Conservation (phyloP, 352 stramenopile species). For the Halophytophthora batemanensis region DNA sequence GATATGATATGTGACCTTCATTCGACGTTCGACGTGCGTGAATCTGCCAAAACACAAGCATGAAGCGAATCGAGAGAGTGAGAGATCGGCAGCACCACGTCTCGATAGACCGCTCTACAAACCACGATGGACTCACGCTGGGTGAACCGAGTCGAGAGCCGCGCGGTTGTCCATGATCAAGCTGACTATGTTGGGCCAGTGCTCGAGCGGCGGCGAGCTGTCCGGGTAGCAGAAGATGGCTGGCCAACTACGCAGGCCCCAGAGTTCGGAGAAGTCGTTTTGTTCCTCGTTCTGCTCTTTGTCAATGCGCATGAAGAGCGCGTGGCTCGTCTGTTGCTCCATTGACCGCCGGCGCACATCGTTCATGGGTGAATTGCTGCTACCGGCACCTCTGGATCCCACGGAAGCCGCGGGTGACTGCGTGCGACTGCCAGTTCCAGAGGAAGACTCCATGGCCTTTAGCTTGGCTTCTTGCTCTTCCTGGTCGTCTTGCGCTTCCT, state of each 20-base stretch:
- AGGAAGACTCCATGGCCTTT: slow-evolving; percentile 12
- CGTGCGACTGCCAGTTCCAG: slow-evolving; percentile 20
- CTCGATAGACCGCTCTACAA: not conserved
- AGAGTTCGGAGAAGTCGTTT: slow-evolving; percentile 77
- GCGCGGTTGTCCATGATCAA: slow-evolving; percentile 83
- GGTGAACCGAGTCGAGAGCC: slow-evolving; percentile 43
- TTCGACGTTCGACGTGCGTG: slow-evolving; percentile 61
- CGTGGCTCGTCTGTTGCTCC: slow-evolving; percentile 25
- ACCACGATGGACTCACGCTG: slow-evolving; percentile 39
- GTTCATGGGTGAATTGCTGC: slow-evolving; percentile 17
- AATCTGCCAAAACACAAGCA: slow-evolving; percentile 34
- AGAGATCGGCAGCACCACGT: not conserved
- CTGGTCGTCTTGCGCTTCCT: slow-evolving; percentile 31
- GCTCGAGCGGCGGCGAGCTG: slow-evolving; percentile 45
- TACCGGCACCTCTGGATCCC: slow-evolving; percentile 21
- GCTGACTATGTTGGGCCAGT: slow-evolving; percentile 87
- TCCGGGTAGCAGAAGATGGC: slow-evolving; percentile 83
- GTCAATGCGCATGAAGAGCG: slow-evolving; percentile 54
- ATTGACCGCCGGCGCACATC: slow-evolving; percentile 18
- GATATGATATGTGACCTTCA: slow-evolving; percentile 76
- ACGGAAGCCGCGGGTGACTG: slow-evolving; percentile 29
- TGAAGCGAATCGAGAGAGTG: not conserved
- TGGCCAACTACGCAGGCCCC: slow-evolving; percentile 74
- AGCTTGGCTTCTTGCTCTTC: slow-evolving; percentile 22
- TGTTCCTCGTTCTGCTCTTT: slow-evolving; percentile 60